These are phyloP conservation scores for Acanthamoeba lugdunensis DNA, from an alignment of 208 protist genomes.

Conservation along the genomic window DNA sequence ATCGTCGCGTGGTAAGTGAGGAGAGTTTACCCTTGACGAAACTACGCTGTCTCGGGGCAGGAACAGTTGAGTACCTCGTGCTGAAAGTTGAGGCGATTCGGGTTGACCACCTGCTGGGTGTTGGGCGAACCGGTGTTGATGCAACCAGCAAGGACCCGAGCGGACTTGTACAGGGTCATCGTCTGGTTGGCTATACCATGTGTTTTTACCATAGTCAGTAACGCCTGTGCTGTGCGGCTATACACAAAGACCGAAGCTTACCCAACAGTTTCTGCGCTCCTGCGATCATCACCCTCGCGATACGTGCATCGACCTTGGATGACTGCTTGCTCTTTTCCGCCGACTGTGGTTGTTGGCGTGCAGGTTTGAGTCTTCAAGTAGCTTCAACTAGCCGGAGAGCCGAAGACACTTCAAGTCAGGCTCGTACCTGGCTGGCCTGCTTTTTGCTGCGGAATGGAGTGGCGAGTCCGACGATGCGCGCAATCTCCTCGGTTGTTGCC, in stretches of 20 bases:
- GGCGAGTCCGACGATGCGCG: not conserved
- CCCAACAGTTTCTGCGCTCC: constrained; percentile 59
- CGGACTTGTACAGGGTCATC: constrained; percentile 41
- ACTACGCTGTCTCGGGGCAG: not conserved
- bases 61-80: not conserved
- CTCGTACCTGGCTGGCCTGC: constrained; percentile 29
- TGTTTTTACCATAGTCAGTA: not conserved
- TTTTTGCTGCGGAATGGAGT: constrained; percentile 55
- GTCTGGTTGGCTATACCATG: constrained; percentile 33
- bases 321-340: constrained; percentile 18
- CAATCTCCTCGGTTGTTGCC: constrained; percentile 70
- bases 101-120: constrained; percentile 18
- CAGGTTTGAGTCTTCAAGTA: too few relatives aligned
- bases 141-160: not conserved
- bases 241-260: not conserved
- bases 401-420: too few relatives aligned
- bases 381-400: too few relatives aligned
- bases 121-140: not conserved
- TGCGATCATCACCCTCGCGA: not conserved
- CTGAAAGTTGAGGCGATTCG: constrained; percentile 20
- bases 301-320: constrained; percentile 12
- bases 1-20: too few relatives aligned
- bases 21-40: too few relatives aligned
- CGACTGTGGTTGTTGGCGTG: not conserved
- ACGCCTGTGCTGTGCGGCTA: not conserved